These are phyloP conservation scores for Calonectria pseudoturangicola DNA, from an alignment of 2,329 filamentous ascomycete genomes.

Conservation along the genomic window DNA sequence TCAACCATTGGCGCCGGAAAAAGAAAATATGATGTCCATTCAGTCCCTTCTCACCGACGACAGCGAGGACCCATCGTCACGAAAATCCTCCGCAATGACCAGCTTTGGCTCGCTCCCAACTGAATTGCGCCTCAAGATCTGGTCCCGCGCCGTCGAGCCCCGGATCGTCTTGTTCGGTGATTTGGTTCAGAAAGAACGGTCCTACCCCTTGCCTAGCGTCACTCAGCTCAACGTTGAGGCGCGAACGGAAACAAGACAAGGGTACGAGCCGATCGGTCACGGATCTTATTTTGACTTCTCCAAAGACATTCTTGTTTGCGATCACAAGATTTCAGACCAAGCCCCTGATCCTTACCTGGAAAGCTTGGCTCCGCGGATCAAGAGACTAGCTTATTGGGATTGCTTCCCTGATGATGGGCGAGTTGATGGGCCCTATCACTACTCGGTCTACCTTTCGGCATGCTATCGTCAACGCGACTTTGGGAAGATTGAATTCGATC, in stretches of 20 bases:
- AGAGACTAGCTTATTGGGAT: constrained; percentile 63
- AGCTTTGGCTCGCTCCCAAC: constrained; percentile 58
- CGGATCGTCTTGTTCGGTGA: constrained; percentile 61
- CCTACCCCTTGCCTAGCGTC: constrained; percentile 60
- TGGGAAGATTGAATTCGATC: constrained; percentile 60
- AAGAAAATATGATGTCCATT: constrained; percentile 42
- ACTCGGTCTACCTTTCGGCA: constrained; percentile 60
- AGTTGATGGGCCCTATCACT: constrained; percentile 58
- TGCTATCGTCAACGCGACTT: constrained; percentile 57
- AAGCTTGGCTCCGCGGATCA: constrained; percentile 58
- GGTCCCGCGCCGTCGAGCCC: constrained; percentile 61
- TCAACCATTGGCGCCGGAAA: constrained; percentile 22
- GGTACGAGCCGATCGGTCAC: constrained; percentile 59
- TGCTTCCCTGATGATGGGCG: constrained; percentile 62
- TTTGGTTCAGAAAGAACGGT: constrained; percentile 54
- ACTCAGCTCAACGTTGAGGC: constrained; percentile 61
- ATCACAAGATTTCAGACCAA: constrained; percentile 60
- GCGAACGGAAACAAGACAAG: constrained; percentile 58
- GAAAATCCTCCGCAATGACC: constrained; percentile 38
- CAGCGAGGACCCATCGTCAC: constrained; percentile 33
- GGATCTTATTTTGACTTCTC: constrained; percentile 62
- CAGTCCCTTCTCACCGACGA: constrained; percentile 31
- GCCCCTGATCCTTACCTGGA: constrained; percentile 58
- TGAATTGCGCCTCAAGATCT: constrained; percentile 63
- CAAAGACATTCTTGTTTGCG: constrained; percentile 62